These are phyloP conservation scores for Nannochloris sp. DNA, from an alignment of 139 green algal species.

Conservation along the genomic window DNA sequence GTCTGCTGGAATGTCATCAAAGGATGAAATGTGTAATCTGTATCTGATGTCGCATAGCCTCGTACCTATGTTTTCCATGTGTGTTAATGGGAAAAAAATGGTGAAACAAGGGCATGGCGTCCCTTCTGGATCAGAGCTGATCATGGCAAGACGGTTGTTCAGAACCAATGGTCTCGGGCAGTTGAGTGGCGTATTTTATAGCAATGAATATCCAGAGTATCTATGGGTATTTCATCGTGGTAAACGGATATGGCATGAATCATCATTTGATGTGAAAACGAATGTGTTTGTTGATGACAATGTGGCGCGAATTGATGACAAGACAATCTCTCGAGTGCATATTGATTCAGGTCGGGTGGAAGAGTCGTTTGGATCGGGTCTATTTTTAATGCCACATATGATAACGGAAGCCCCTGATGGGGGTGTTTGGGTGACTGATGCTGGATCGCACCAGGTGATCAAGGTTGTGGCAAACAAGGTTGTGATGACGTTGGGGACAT, in stretches of 20 bases:
- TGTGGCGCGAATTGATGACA: slow-evolving; percentile 25
- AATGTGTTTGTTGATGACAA: slow-evolving; percentile 22
- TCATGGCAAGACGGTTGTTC: not conserved
- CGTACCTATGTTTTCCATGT: slow-evolving; percentile 37
- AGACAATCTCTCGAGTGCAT: slow-evolving; percentile 30
- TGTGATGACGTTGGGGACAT: slow-evolving; percentile 45
- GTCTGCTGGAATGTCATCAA: slow-evolving; percentile 9
- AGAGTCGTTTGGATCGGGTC: slow-evolving; percentile 31
- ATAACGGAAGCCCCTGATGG: slow-evolving; percentile 53
- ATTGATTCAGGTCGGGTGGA: not conserved
- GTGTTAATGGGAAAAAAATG: slow-evolving; percentile 8
- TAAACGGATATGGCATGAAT: slow-evolving; percentile 34
- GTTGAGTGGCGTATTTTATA: slow-evolving; percentile 22
- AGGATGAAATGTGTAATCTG: slow-evolving; percentile 93
- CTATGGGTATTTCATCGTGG: slow-evolving; percentile 67
- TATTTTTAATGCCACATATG: slow-evolving; percentile 76
- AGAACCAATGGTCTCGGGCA: slow-evolving; percentile 12
- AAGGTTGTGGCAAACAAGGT: slow-evolving; percentile 47
- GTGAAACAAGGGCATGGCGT: not conserved
- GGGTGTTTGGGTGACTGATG: slow-evolving; percentile 61
- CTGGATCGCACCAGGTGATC: slow-evolving; percentile 45
- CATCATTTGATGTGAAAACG: slow-evolving; percentile 22
- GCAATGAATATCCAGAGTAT: slow-evolving; percentile 14
- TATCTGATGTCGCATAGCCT: slow-evolving; percentile 62
- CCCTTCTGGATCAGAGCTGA: not conserved